Base-by-base conservation (phyloP, 345 rosid species). In the Citrus australasica region DNA sequence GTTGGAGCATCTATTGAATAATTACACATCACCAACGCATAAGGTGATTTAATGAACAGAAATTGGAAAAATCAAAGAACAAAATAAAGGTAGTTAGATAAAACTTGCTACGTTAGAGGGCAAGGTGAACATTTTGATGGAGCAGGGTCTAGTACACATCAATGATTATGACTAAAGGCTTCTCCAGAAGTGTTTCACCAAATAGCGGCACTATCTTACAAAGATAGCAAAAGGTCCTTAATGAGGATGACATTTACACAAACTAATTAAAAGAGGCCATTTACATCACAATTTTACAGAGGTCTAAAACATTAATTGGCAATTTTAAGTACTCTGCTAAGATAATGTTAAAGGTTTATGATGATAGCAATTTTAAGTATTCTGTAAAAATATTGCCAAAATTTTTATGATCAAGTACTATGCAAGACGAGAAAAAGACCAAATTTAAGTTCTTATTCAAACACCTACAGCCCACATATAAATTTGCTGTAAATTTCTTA, bases 401-500 rank as follows among this genome's bases (percentile, higher is more conserved):
- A 11, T 27, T 48, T 48, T 16, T 33, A 8, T 73, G 27, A 22
- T 56, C 19, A 60, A 30, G 55, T 9, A 64, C 5, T 27, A 73
- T 24, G 21, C 30, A 67, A 71, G 35, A 63, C 68, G 70, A 72
- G 58, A 62, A 60, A 69, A 14, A 46, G 38, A 40, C 37, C 21
- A 69, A 65, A 67, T 5, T 59, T 42, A 13, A 30, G 9, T 35
- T 62, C 42, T 33, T 24, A 13, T 65, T 67, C 77, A 64, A 78
- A 6, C 8, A 58, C 51, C 55, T 53, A 74, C 72, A 80, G 64
- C 68, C 40, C 60, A 25, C 38, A 33, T 63, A 74, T 70, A 74
- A 83, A 76, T 70, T 69, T 69, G 60, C 38, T 40, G 25, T 1
- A 69, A 53, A 25, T 75, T 55, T 35, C 61, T 33, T 38, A 66